Evolutionary conservation across 805 yeast genomes (phyloP), one percentile per base, ranked within the genome.

Genomic region (Candida multigemmis): DNA sequence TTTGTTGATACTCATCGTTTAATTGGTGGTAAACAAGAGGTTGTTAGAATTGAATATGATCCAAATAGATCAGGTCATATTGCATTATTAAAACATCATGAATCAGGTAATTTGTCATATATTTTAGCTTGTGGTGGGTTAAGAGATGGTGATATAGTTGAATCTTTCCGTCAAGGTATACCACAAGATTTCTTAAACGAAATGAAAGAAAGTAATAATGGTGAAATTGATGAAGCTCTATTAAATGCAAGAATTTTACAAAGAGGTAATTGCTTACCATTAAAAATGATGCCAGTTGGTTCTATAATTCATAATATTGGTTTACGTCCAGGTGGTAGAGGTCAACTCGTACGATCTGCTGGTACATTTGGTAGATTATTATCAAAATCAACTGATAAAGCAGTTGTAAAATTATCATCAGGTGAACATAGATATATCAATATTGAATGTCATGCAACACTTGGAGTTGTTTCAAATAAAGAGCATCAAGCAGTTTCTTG

Each of bases 351-450:
- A 50, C 73, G 94, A 45, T 70, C 95, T 22, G 98, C 98, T 1
- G 98, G 98, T 34, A 68, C 96, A 7, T 87, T 81, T 55, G 98
- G 89, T 19, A 76, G 97, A 42, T 56, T 91, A 28, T 67, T 86
- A 42, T 74, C 87, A 19, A 89, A 87, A 55, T 83, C 74, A 21
- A 70, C 67, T 46, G 64, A 68, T 26, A 72, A 67, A 41, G 96
- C 94, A 6, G 66, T 86, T 24, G 76, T 91, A 27, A 74, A 84
- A 43, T 65, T 91, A 48, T 82, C 81, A 56, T 73, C 86, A 32
- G 97, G 98, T 32, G 98, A 91, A 59, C 93, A 86, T 45, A 78
- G 98, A 46, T 86, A 82, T 43, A 82, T 91, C 14, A 70, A 82
- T 28, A 49, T 85, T 31, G 80, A 83, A 28, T 84, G 95, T 14